A percentile compares a stretch with the other conserved stretches of the same genome.
phyloP scores from a whole-genome alignment of 176 grass and related monocot species.

The Panicum miliaceum region DNA sequence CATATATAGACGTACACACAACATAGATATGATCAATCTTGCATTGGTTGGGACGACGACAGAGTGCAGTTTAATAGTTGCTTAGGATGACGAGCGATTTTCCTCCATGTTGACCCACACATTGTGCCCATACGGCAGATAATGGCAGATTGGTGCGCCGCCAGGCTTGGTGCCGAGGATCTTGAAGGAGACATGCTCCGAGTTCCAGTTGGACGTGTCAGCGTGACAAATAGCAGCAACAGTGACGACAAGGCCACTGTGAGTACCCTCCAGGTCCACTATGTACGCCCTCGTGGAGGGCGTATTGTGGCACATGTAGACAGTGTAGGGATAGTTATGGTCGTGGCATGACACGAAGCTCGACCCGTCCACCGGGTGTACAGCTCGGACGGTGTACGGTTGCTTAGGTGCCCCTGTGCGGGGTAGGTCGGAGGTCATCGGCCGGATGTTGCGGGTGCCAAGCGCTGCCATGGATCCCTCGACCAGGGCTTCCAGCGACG shows the following conservation, averaged over 20 bases:
- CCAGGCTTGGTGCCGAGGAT: background rate
- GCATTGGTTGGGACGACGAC: background rate
- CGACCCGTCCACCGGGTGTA: too few relatives aligned
- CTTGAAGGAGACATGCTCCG: background rate
- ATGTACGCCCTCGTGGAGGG: background rate
- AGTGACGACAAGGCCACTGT: background rate
- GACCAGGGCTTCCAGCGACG: conserved; percentile 41
- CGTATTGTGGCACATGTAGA: background rate
- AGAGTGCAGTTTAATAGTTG: background rate
- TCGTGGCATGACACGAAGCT: background rate
- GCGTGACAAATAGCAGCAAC: background rate
- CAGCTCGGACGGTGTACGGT: too few relatives aligned
- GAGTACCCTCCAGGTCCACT: background rate
- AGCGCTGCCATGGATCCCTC: conserved; percentile 43
- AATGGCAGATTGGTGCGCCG: background rate
- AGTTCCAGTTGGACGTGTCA: background rate
- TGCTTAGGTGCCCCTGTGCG: conserved; percentile 12
- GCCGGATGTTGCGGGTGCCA: conserved; percentile 31
- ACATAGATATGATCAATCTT: background rate
- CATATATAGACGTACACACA: background rate
- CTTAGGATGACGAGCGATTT: background rate
- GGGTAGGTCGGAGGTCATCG: conserved; percentile 17
- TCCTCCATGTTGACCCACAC: background rate
- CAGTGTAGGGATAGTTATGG: background rate
- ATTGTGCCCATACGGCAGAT: background rate